phyloP scores from a whole-genome alignment of 768 basidiomycete species.

The Crucibulum laeve region DNA sequence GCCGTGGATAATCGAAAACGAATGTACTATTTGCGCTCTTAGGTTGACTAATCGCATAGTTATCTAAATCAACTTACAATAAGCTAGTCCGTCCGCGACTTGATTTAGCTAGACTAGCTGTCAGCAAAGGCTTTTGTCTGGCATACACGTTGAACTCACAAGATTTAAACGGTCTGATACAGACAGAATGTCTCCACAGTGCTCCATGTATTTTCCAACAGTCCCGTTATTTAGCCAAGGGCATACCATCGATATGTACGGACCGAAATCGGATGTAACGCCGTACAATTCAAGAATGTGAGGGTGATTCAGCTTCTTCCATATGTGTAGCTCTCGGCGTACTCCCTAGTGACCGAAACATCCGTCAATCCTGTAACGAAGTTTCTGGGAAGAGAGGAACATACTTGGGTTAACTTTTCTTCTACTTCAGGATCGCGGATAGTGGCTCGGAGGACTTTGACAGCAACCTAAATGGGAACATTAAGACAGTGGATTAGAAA shows the following conservation, averaged over 20 bases:
- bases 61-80: constrained; percentile 22
- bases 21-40: constrained; percentile 34
- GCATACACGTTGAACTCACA: constrained; percentile 21
- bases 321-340: constrained; percentile 28
- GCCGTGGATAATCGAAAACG: constrained; percentile 34
- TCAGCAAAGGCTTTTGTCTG: too few relatives aligned
- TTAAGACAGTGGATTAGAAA: constrained; percentile 1
- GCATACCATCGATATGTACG: constrained; percentile 32
- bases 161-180: constrained; percentile 28
- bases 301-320: constrained; percentile 34
- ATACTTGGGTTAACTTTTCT: constrained; percentile 24
- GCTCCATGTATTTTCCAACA: constrained; percentile 31
- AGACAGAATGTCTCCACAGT: constrained; percentile 27
- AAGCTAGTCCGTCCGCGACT: constrained; percentile 32
- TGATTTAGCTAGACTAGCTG: constrained; percentile 27
- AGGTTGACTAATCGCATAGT: background rate
- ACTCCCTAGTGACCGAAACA: background rate
- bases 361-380: background rate
- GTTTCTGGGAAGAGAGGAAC: constrained; percentile 1
- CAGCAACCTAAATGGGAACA: constrained; percentile 21
- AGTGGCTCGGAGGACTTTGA: constrained; percentile 33
- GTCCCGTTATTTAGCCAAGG: constrained; percentile 37
- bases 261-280: constrained; percentile 31
- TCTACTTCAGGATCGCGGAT: constrained; percentile 25
- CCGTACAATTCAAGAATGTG: constrained; percentile 32